phyloP scores from a whole-genome alignment of 139 green algal species.

The Raphidocelis subcapitata region DNA sequence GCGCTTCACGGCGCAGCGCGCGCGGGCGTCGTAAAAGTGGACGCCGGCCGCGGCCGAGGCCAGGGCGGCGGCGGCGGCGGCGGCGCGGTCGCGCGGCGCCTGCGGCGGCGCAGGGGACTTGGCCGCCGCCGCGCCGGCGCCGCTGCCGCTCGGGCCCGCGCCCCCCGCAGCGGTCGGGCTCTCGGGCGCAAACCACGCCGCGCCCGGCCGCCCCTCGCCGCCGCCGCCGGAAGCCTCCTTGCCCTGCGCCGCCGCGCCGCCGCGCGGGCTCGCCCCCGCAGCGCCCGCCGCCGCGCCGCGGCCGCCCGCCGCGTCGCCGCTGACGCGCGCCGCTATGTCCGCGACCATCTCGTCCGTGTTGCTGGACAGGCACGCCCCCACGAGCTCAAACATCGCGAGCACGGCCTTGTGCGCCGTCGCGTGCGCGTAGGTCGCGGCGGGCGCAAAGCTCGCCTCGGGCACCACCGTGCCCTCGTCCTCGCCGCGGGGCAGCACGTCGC shows the following conservation, averaged over 20 bases:
- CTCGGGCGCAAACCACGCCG: no score
- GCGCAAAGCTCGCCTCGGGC: conserved; percentile 16
- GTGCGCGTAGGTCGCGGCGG: conserved; percentile 13
- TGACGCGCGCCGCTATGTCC: background rate
- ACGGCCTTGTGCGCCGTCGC: conserved; percentile 34
- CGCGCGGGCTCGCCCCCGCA: background rate
- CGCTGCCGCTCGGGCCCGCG: no score
- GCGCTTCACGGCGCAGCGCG: conserved; percentile 59
- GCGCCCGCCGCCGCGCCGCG: background rate
- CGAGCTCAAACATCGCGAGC: conserved; percentile 39
- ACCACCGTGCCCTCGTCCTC: conserved; percentile 25
- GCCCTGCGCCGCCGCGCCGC: background rate
- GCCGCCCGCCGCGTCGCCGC: background rate
- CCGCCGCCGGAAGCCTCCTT: background rate
- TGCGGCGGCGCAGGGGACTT: conserved; percentile 1
- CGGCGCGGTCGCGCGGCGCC: conserved; percentile 11
- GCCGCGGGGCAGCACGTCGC: conserved; percentile 13
- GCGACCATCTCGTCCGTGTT: conserved; percentile 13
- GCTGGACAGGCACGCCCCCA: conserved; percentile 33
- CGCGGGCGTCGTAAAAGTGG: conserved; percentile 75
- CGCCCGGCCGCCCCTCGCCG: background rate
- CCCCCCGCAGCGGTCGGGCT: background rate
- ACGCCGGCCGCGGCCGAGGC: conserved; percentile 3
- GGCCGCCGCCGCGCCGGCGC: no score
- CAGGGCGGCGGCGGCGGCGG: background rate